Base-by-base conservation (phyloP, 768 basidiomycete genomes). In the Gloeostereum incarnatum region DNA sequence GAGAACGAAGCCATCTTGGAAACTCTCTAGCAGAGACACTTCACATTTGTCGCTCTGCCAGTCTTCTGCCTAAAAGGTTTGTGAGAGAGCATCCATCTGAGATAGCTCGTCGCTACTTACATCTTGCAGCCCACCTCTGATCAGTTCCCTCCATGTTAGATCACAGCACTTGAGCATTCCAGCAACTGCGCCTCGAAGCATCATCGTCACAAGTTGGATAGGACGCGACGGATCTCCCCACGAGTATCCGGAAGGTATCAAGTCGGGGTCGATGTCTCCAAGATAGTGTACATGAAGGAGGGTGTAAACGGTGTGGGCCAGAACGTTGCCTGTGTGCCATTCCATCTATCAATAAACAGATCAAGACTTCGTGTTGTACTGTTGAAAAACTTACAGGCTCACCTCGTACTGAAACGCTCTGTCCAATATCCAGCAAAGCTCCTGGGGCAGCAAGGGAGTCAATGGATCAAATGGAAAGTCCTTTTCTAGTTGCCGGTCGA, bases 1-100 rank as follows among this genome's bases (percentile, higher is more conserved):
- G 5, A 81, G 41, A 18, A 85, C 56, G 2, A 38, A 11, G 5
- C 31, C 36, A 40, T 69, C 66, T 33, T 63, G 62, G 13, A 73
- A 55, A 5, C 69, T 66, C 58, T 92, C 85, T 7, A 80, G 64
- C 4, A 93, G 62, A 0, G 78, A 73, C 0, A 93, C 68, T 14
- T 89, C 89, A 48, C 79, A 83, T 59, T 91, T 92, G 45, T 96
- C 91, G 41, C 82, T 71, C 55, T 89, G 86, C 80, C 86, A 89
- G 49, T 91, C 88, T 65, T 91, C 89, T 43, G 73, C 66, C 88
- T 90, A 46, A 38, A 34, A 43, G 31, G 33, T 37, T 22, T 43
- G 27, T 35, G 22, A 46, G 36, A n/a, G 35, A 39, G 36, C 18
- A 31, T 32, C 45, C 44, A 42, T 41, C 42, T 36, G 31, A 42